Evolutionary conservation across 78 protist species (phyloP).

Genomic region (Monosiga brevicollis): DNA sequence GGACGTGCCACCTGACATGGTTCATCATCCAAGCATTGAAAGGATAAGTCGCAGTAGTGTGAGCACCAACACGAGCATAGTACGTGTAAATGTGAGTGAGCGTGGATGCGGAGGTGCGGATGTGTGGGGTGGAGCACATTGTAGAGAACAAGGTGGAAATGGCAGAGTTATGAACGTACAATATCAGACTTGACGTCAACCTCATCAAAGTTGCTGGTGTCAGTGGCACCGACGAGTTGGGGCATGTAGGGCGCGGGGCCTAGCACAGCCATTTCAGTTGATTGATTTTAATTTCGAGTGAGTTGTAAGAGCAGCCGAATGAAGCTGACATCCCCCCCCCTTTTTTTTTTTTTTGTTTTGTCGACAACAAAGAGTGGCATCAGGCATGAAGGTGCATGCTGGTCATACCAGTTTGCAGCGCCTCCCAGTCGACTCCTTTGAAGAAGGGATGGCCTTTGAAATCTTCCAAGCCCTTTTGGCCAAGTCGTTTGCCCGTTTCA

Average conservation of each 20-base stretch:
- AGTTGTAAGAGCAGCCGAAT: neutral
- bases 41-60: neutral
- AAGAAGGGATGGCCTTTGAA: conserved; percentile 73
- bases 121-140: neutral
- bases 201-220: conserved; percentile 35
- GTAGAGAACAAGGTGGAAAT: neutral
- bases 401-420: conserved; percentile 4
- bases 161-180: neutral
- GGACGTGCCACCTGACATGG: neutral
- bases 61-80: neutral
- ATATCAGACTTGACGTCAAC: neutral
- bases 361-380: no score
- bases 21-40: neutral
- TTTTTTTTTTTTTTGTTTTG: neutral
- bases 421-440: conserved; percentile 61
- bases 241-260: neutral
- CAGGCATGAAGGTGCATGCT: no score
- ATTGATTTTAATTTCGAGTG: neutral
- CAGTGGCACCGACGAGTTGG: neutral
- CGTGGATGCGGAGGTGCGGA: neutral
- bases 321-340: neutral
- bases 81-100: neutral
- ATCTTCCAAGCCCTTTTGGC: conserved; percentile 52
- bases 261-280: neutral
- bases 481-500: conserved; percentile 44